A percentile compares a stretch with the other conserved stretches of the same genome.
phyloP scores from a whole-genome alignment of 2,329 filamentous ascomycete genomes.

The Colletotrichum sp. region DNA sequence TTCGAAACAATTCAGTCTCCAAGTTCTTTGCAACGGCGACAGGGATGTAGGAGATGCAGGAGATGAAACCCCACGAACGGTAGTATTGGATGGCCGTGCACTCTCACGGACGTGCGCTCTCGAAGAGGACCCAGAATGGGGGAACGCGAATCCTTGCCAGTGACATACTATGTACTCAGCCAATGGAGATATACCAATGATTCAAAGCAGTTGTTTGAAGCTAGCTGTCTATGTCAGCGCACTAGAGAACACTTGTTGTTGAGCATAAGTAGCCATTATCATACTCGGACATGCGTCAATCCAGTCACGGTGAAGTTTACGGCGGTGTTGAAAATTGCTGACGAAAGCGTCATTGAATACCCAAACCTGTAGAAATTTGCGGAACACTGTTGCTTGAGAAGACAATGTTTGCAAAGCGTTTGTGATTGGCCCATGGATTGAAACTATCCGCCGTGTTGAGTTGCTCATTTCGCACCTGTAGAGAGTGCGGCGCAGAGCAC shows the following conservation, averaged over 20 bases:
- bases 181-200: not conserved
- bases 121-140: not conserved
- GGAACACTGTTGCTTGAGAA: accelerated
- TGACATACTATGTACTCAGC: not conserved
- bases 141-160: not conserved
- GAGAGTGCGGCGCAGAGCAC: accelerated
- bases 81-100: not conserved
- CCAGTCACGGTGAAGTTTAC: not conserved
- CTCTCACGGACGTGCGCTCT: not conserved
- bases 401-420: not conserved
- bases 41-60: not conserved
- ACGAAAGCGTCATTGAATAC: accelerated
- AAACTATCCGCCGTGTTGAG: not conserved
- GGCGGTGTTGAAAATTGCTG: not conserved
- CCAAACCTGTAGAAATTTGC: accelerated
- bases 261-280: no score
- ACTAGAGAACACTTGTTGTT: not conserved
- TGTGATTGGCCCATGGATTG: not conserved
- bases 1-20: not conserved
- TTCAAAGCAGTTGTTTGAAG: not conserved
- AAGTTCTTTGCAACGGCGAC: not conserved
- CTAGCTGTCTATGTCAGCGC: accelerated
- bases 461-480: accelerated
- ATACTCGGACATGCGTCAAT: not conserved
- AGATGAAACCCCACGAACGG: not conserved